Conservation (phyloP, 2,329 filamentous ascomycete species). For the Colletotrichum abscissum region DNA sequence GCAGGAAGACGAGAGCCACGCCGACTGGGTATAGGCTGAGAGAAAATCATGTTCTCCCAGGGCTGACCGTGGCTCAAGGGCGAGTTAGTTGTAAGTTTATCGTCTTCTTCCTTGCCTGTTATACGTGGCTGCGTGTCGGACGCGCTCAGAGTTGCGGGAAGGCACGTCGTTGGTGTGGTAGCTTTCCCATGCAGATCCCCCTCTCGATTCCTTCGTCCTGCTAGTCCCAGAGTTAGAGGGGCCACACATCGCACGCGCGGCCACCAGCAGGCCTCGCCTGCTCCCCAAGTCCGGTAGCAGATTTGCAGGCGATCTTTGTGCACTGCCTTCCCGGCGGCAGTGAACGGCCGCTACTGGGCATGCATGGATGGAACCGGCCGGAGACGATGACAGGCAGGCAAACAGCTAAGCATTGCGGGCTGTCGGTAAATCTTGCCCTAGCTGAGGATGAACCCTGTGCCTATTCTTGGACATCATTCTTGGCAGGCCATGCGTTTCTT, state of each 20-base stretch:
- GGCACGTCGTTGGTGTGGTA: constrained; percentile 1
- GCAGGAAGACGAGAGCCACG: neutral
- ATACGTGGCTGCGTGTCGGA: constrained; percentile 4
- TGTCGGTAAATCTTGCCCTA: constrained; percentile 26
- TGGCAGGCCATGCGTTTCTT: constrained; percentile 26
- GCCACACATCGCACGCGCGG: constrained; percentile 6
- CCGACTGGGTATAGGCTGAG: neutral
- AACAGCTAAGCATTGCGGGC: constrained; percentile 28
- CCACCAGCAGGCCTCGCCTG: constrained; percentile 3
- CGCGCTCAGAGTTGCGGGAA: constrained; percentile 8
- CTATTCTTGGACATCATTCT: constrained; percentile 32
- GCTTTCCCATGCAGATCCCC: constrained; percentile 9
- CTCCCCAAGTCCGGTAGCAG: neutral
- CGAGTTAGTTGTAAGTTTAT: neutral
- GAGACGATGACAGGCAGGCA: constrained; percentile 16
- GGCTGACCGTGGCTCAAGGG: neutral
- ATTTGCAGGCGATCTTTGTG: neutral
- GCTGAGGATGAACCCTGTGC: constrained; percentile 9
- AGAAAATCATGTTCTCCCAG: neutral
- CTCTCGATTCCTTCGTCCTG: constrained; percentile 3
- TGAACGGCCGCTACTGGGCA: constrained; percentile 1
- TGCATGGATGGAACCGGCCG: constrained; percentile 16
- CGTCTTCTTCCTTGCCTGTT: neutral
- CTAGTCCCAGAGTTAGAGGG: neutral
- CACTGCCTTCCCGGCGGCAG: neutral